Evolutionary conservation across 2,329 filamentous ascomycete species (phyloP), one percentile per base, ranked within the genome.

Genomic region (Dactylellina leptospora): DNA sequence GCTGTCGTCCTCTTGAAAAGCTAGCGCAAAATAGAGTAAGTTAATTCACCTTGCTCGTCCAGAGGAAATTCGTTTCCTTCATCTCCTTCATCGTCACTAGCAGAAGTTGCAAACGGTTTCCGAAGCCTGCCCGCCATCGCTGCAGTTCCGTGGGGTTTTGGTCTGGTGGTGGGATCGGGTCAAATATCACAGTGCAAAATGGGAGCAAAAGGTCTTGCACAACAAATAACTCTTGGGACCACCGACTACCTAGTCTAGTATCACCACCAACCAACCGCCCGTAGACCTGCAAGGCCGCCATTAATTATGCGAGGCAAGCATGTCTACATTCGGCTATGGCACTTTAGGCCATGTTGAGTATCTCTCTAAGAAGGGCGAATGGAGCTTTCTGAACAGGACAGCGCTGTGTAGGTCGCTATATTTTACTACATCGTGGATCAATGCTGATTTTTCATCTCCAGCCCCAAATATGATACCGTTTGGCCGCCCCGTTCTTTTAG

Each of bases 321-420:
- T 72, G 68, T 51, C 68, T 25, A 72, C 51, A 2, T 59, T 72
- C 51, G 68, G 64, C 20, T 48, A 72, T 55, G 68, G 68, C 59
- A 72, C 59, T 63, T 56, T 72, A 59, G 68, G 68, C 42, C 68
- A 64, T 56, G 68, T 72, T 58, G 68, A 72, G 40, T 72, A 72
- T 16, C 53, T 30, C 11, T 50, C 59, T 47, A 45, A 63, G 18
- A 59, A 38, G n/a, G 68, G 68, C 22, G 59, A 72, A 60, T 72
- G 68, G 68, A 28, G 18, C 27, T 72, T 72, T 40, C n/a, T 55
- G 11, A 64, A 47, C 42, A 59, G 68, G 28, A 48, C 33, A 36
- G 16, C 44, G 23, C 54, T 45, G 13, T n/a, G 68, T 72, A 60
- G 60, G 66, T 50, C 28, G 2, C 25, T 58, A 1, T 6, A 55